These are phyloP conservation scores for Neurospora hispaniola DNA, from an alignment of 495 filamentous ascomycete genomes.

Conservation along the genomic window DNA sequence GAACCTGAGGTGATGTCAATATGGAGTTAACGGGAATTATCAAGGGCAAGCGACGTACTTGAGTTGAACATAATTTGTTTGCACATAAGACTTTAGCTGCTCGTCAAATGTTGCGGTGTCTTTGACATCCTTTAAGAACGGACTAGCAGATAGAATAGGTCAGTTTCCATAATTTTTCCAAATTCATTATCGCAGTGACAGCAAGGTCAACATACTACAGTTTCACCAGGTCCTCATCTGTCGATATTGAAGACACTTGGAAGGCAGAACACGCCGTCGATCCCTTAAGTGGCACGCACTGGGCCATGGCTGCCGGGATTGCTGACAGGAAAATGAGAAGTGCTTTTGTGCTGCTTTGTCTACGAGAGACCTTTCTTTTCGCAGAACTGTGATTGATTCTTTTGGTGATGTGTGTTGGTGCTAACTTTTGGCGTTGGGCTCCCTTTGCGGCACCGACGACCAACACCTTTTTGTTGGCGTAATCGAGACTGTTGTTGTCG, in stretches of 20 bases:
- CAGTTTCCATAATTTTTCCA: slow-evolving; percentile 1
- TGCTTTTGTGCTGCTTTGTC: slow-evolving; percentile 3
- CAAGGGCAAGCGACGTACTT: slow-evolving; percentile 47
- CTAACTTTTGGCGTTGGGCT: not conserved
- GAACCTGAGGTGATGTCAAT: slow-evolving; percentile 43
- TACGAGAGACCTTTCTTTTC: slow-evolving; percentile 2
- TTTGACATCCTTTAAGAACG: slow-evolving; percentile 77
- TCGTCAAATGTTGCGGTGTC: slow-evolving; percentile 68
- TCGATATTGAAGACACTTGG: slow-evolving; percentile 70
- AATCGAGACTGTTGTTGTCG: not conserved
- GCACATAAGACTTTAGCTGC: slow-evolving; percentile 61
- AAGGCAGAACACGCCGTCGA: slow-evolving; percentile 82
- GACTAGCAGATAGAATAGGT: slow-evolving; percentile 40
- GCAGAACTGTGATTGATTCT: slow-evolving; percentile 4
- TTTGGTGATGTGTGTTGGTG: not conserved
- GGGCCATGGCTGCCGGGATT: slow-evolving; percentile 18
- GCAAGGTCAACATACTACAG: slow-evolving; percentile 57
- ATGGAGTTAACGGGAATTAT: not conserved
- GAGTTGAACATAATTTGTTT: slow-evolving; percentile 56
- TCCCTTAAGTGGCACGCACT: slow-evolving; percentile 70
- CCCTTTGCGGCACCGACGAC: not conserved
- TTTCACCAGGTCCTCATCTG: slow-evolving; percentile 48
- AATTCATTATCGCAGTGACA: not conserved
- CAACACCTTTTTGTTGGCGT: not conserved
- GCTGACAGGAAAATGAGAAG: slow-evolving; percentile 13